A percentile compares a stretch with the other conserved stretches of the same genome.
Conservation (phyloP, 2,329 filamentous ascomycete species). For the Fusarium veterinarium region DNA sequence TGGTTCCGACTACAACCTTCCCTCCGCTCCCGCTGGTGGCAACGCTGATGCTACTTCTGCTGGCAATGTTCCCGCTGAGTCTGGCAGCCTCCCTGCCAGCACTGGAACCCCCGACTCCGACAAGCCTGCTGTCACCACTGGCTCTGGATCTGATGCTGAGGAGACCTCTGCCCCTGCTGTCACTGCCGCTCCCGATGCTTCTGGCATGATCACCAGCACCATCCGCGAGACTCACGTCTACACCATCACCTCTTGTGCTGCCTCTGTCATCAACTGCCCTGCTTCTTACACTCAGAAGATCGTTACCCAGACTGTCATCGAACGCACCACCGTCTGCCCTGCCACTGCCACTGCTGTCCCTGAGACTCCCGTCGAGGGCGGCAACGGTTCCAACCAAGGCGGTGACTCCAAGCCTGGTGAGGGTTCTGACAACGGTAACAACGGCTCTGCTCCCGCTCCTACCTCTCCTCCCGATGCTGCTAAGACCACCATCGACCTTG, state of each 20-base stretch:
- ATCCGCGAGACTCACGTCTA: slow-evolving; percentile 40
- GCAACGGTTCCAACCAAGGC: not conserved
- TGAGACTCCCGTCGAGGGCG: not conserved
- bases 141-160: slow-evolving; percentile 10
- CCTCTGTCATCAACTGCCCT: slow-evolving; percentile 54
- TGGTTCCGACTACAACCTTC: not conserved
- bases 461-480: slow-evolving; percentile 13
- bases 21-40: not conserved
- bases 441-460: slow-evolving; percentile 13
- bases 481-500: slow-evolving; percentile 25
- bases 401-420: slow-evolving; percentile 4
- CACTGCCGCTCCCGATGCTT: slow-evolving; percentile 21
- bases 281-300: slow-evolving; percentile 50
- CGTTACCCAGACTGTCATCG: slow-evolving; percentile 41
- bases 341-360: slow-evolving; percentile 28
- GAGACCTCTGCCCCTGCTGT: slow-evolving; percentile 13
- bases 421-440: not conserved
- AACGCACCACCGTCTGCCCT: slow-evolving; percentile 40
- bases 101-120: not conserved
- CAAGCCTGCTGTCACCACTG: slow-evolving; percentile 9
- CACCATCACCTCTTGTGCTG: slow-evolving; percentile 53
- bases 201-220: slow-evolving; percentile 39
- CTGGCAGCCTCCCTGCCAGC: slow-evolving; percentile 14
- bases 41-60: slow-evolving; percentile 4
- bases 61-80: slow-evolving; percentile 3